Percentiles rank a stretch among this genome's conserved stretches.
These are phyloP conservation scores for Talaromyces piceae DNA, from an alignment of 2,329 filamentous ascomycete genomes.

Conservation along the genomic window DNA sequence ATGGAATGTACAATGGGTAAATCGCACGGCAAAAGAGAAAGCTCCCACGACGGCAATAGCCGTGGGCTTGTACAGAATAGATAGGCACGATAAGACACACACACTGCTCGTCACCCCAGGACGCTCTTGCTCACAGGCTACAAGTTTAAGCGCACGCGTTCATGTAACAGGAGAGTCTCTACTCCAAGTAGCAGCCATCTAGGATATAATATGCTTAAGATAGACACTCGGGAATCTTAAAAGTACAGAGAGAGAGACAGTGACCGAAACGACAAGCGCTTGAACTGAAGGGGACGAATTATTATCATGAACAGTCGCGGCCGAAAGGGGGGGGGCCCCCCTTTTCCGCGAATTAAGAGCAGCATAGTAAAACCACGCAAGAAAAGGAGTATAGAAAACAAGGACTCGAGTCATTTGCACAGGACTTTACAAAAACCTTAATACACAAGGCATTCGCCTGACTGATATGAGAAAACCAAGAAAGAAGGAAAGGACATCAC, in stretches of 20 bases:
- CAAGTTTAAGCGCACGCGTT: not conserved
- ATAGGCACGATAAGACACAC: not conserved
- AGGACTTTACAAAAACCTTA: constrained; percentile 31
- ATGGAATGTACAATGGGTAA: not conserved
- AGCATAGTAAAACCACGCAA: constrained; percentile 5
- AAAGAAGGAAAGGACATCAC: constrained; percentile 28
- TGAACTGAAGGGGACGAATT: constrained; percentile 24
- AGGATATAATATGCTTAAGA: not conserved
- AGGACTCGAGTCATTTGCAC: constrained; percentile 28
- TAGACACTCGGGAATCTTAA: not conserved
- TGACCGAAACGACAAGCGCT: constrained; percentile 1
- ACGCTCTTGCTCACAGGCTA: not conserved
- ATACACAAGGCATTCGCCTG: constrained; percentile 11
- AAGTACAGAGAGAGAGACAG: not conserved
- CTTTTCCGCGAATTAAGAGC: constrained; percentile 10
- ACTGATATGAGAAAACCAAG: constrained; percentile 4
- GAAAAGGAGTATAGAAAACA: no score
- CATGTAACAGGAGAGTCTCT: not conserved
- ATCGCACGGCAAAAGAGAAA: not conserved
- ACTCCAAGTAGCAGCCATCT: not conserved
- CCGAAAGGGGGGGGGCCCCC: constrained; percentile 12
- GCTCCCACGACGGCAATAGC: not conserved
- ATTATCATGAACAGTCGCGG: constrained; percentile 32
- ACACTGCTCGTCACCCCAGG: not conserved
- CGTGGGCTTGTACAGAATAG: no score